These are phyloP conservation scores for Pezizomycotina sp. DNA, from an alignment of 2,329 filamentous ascomycete species.

Conservation along the genomic window DNA sequence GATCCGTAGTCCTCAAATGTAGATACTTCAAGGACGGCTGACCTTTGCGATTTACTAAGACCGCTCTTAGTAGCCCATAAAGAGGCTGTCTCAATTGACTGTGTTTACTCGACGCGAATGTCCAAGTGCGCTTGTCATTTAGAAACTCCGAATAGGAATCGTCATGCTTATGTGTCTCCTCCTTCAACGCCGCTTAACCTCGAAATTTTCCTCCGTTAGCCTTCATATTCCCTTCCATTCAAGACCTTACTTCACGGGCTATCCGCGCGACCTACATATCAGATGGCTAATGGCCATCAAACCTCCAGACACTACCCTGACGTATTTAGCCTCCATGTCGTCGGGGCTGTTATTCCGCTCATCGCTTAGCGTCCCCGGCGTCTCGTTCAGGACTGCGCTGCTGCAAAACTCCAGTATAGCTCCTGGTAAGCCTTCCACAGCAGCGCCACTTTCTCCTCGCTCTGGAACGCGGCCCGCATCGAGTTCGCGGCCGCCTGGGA, in stretches of 20 bases:
- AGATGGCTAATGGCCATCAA: conserved; percentile 40
- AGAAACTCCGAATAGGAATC: conserved; percentile 51
- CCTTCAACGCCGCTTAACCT: conserved; percentile 21
- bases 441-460: conserved; percentile 56
- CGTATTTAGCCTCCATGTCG: conserved; percentile 73
- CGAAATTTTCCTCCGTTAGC: no score
- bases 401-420: conserved; percentile 69
- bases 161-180: conserved; percentile 44
- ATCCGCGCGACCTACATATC: conserved; percentile 30
- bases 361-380: conserved; percentile 67
- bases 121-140: conserved; percentile 44
- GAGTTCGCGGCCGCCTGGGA: conserved; percentile 62
- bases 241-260: no score
- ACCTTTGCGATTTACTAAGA: conserved; percentile 34
- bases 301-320: conserved; percentile 52
- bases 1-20: no score
- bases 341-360: conserved; percentile 69
- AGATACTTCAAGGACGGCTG: conserved; percentile 24
- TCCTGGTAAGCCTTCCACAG: conserved; percentile 69
- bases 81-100: conserved; percentile 41
- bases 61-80: conserved; percentile 40
- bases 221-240: no score
- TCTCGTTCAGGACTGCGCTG: conserved; percentile 62
- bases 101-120: conserved; percentile 40
- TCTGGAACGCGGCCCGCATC: conserved; percentile 56